Percentiles rank a stretch among this genome's conserved stretches.
phyloP scores from a whole-genome alignment of 2,329 filamentous ascomycete species.

The Claviceps purpurea region DNA sequence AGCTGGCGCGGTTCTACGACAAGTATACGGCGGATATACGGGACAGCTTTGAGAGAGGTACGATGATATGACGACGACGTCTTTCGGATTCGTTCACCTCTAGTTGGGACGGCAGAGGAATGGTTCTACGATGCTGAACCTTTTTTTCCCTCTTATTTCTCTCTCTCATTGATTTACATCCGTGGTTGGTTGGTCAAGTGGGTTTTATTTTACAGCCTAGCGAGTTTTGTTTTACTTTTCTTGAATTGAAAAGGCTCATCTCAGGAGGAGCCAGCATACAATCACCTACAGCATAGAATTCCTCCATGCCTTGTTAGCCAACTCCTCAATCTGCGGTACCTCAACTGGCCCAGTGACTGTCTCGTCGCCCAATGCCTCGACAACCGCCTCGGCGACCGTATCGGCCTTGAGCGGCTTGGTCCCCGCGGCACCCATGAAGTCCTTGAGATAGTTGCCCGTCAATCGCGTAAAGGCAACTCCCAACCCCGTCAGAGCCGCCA shows the following conservation, averaged over 20 bases:
- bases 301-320: conserved; percentile 77
- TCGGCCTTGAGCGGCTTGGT: conserved; percentile 83
- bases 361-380: conserved; percentile 72
- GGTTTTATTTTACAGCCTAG: conserved; percentile 20
- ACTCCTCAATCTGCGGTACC: conserved; percentile 62
- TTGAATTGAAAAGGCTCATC: neutral
- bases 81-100: neutral
- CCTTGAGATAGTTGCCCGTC: conserved; percentile 61
- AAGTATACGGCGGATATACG: conserved; percentile 96
- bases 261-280: neutral
- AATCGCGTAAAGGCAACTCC: conserved; percentile 66
- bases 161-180: neutral
- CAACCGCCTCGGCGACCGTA: conserved; percentile 73
- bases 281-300: conserved; percentile 64
- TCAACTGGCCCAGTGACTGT: conserved; percentile 63
- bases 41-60: conserved; percentile 94
- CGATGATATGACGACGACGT: conserved; percentile 57
- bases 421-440: conserved; percentile 68
- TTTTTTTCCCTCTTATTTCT: neutral
- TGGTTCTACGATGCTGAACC: neutral
- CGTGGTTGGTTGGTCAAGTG: neutral
- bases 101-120: no score
- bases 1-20: conserved; percentile 90
- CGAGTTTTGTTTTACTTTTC: conserved; percentile 6
- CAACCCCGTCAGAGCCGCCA: conserved; percentile 64